Percentiles rank a stretch among this genome's conserved stretches.
Conservation (phyloP, 2,329 filamentous ascomycete genomes). For the Tothia fuscella region DNA sequence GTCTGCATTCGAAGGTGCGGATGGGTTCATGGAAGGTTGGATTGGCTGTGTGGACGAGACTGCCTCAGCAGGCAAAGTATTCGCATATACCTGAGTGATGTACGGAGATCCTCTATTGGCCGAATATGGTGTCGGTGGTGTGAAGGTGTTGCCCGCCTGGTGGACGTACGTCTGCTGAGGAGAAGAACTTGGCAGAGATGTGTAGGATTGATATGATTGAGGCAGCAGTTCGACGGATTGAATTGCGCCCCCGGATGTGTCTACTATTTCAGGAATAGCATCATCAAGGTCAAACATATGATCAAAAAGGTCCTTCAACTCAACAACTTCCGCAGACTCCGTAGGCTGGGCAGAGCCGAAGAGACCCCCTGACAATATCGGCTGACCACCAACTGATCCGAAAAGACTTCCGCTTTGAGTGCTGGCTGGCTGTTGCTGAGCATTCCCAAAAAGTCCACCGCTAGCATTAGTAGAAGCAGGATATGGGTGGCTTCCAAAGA, state of each 20-base stretch:
- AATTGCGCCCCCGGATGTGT: no score
- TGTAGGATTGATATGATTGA: no score
- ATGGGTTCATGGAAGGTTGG: no score
- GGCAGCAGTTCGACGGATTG: no score
- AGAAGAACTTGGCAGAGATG: no score
- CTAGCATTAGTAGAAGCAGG: neutral
- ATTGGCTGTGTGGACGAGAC: neutral
- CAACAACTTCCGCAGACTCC: neutral
- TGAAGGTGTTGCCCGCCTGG: no score
- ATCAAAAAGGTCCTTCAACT: conserved; percentile 1
- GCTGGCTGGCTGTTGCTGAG: neutral
- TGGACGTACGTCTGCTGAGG: no score
- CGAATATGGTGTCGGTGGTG: no score
- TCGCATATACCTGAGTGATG: no score
- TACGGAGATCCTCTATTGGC: no score
- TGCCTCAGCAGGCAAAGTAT: no score
- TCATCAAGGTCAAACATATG: conserved; percentile 4
- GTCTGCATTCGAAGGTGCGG: no score
- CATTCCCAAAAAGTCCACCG: neutral
- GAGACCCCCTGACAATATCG: neutral
- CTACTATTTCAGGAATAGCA: neutral
- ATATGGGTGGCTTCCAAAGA: neutral
- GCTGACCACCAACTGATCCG: neutral
- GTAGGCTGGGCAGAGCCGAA: neutral
- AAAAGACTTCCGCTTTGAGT: neutral